Conservation (phyloP, 2,329 filamentous ascomycete species). For the Fusarium beomiforme region DNA sequence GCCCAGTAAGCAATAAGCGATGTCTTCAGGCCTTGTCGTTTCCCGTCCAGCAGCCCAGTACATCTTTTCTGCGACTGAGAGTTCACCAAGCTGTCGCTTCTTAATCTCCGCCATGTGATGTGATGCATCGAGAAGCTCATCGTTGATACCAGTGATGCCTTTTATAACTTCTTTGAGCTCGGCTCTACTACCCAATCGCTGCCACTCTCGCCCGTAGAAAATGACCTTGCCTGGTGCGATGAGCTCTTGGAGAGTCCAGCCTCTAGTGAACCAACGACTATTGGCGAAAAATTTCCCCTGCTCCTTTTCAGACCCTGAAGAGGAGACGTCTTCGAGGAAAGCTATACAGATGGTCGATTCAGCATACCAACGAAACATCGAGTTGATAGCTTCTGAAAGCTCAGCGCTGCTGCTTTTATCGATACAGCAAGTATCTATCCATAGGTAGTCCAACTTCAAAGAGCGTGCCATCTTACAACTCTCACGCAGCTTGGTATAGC, state of each 20-base stretch:
- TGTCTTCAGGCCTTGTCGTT: slow-evolving; percentile 45
- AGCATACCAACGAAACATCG: slow-evolving; percentile 49
- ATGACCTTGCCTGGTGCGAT: slow-evolving; percentile 41
- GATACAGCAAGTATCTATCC: slow-evolving; percentile 48
- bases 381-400: slow-evolving; percentile 46
- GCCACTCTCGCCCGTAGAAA: slow-evolving; percentile 41
- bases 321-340: slow-evolving; percentile 38
- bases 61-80: slow-evolving; percentile 44
- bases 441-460: slow-evolving; percentile 38
- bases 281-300: not conserved
- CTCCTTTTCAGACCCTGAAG: not conserved
- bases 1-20: slow-evolving; percentile 47
- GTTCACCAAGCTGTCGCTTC: slow-evolving; percentile 4
- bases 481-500: slow-evolving; percentile 34
- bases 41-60: slow-evolving; percentile 45
- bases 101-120: slow-evolving; percentile 16
- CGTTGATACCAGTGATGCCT: slow-evolving; percentile 30
- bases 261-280: slow-evolving; percentile 43
- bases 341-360: slow-evolving; percentile 41
- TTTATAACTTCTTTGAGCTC: slow-evolving; percentile 34
- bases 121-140: slow-evolving; percentile 24
- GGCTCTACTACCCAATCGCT: slow-evolving; percentile 23
- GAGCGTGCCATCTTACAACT: slow-evolving; percentile 33
- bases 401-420: slow-evolving; percentile 47
- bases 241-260: slow-evolving; percentile 46